Percentiles rank a stretch among this genome's conserved stretches.
phyloP scores from a whole-genome alignment of 139 green algal genomes.

The Nannochloris sp. region DNA sequence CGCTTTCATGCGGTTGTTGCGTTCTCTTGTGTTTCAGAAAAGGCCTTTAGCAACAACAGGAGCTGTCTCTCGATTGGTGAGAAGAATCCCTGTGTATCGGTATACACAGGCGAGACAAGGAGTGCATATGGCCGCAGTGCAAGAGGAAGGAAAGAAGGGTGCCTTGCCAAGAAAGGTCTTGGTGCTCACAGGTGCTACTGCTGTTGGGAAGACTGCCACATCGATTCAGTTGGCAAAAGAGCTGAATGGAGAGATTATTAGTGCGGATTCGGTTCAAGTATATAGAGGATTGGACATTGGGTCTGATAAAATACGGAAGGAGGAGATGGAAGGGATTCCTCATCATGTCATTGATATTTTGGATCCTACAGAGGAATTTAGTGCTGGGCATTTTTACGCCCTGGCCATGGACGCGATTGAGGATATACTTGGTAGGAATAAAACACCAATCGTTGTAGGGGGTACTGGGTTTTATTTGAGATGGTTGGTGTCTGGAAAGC shows the following conservation, averaged over 20 bases:
- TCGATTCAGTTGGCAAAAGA: slow-evolving; percentile 64
- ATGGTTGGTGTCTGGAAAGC: slow-evolving; percentile 75
- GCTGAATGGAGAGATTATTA: slow-evolving; percentile 86
- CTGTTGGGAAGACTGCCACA: slow-evolving; percentile 81
- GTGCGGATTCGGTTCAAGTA: slow-evolving; percentile 91
- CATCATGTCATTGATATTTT: slow-evolving; percentile 91
- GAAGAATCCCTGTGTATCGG: too few relatives aligned
- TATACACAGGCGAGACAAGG: too few relatives aligned
- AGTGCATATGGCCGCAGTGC: background rate
- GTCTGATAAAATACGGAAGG: slow-evolving; percentile 70
- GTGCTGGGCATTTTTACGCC: slow-evolving; percentile 75
- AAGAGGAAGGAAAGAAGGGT: background rate
- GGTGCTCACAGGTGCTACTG: slow-evolving; percentile 85
- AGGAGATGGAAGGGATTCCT: slow-evolving; percentile 56
- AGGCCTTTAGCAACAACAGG: too few relatives aligned
- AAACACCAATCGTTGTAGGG: slow-evolving; percentile 79
- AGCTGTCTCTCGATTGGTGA: too few relatives aligned
- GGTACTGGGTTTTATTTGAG: slow-evolving; percentile 92
- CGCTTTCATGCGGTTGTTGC: too few relatives aligned
- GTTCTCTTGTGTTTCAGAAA: too few relatives aligned
- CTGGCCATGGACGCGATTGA: slow-evolving; percentile 40
- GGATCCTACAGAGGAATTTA: slow-evolving; percentile 62
- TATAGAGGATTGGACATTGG: slow-evolving; percentile 84
- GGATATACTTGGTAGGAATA: slow-evolving; percentile 54
- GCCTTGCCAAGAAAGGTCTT: slow-evolving; percentile 48